These are phyloP conservation scores for Cladosporium sp. DNA, from an alignment of 2,329 filamentous ascomycete genomes.

Conservation along the genomic window DNA sequence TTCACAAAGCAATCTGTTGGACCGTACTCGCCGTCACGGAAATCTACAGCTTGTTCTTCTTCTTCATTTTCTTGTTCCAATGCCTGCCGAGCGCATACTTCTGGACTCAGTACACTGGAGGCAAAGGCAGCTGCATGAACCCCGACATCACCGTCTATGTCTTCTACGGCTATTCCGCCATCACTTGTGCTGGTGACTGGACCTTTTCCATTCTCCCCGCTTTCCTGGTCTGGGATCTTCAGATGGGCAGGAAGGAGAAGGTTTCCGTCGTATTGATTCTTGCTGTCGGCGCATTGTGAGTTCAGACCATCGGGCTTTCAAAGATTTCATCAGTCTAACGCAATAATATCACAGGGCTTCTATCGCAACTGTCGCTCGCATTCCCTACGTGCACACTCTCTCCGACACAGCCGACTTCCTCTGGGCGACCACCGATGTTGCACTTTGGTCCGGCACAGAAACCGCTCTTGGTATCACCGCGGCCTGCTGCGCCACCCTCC, in stretches of 20 bases:
- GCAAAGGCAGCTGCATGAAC: conserved; percentile 14
- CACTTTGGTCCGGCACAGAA: conserved; percentile 18
- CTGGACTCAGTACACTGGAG: conserved; percentile 17
- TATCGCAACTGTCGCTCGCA: conserved; percentile 17
- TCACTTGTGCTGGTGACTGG: conserved; percentile 18
- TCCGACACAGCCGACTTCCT: conserved; percentile 15
- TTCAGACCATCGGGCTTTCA: background rate
- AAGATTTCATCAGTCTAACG: background rate
- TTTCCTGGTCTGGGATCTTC: conserved; percentile 28
- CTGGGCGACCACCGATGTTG: conserved; percentile 16
- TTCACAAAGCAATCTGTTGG: conserved; percentile 14
- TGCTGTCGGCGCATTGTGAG: conserved; percentile 27
- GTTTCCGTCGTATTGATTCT: conserved; percentile 30
- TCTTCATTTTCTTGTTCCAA: conserved; percentile 20
- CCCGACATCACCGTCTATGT: conserved; percentile 9
- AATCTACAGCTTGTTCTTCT: conserved; percentile 17
- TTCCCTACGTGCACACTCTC: conserved; percentile 17
- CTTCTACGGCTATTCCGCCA: conserved; percentile 17
- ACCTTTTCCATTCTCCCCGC: conserved; percentile 26
- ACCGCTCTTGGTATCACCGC: conserved; percentile 17
- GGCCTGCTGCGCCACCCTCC: conserved; percentile 15
- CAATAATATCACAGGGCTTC: conserved; percentile 11
- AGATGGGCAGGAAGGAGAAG: conserved; percentile 27
- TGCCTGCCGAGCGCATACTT: conserved; percentile 17
- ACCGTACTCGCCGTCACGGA: conserved; percentile 15